Conservation (phyloP, 148 eudicot species). For the Amaranthus cruentus region DNA sequence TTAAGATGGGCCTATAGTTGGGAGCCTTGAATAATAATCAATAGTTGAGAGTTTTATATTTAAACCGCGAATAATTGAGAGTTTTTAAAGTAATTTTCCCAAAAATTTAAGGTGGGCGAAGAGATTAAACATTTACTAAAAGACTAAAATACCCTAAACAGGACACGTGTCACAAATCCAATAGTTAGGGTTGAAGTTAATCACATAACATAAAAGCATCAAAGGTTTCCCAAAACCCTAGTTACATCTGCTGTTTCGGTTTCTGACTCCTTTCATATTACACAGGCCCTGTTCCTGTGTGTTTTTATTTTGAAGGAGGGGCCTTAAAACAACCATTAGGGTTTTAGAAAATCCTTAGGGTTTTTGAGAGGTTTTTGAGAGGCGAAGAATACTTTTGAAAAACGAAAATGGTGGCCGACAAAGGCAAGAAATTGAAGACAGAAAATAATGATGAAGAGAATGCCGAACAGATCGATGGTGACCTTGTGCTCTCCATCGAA, state of each 20-base stretch:
- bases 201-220: neutral
- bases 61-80: too few species aligned
- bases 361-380: slow-evolving; percentile 14
- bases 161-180: neutral
- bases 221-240: slow-evolving; percentile 17
- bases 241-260: too few species aligned
- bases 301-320: neutral
- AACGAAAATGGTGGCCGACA: slow-evolving; percentile 56
- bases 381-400: neutral
- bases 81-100: too few species aligned
- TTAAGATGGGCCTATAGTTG: too few species aligned
- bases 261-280: slow-evolving; percentile 8
- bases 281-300: neutral
- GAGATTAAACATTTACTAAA: neutral
- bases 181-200: slow-evolving; percentile 4
- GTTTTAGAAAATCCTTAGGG: slow-evolving; percentile 34
- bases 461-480: slow-evolving; percentile 48
- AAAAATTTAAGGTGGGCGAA: too few species aligned
- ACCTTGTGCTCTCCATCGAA: slow-evolving; percentile 64
- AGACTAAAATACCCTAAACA: slow-evolving; percentile 3
- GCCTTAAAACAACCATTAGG: slow-evolving; percentile 11
- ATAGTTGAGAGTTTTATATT: too few species aligned
- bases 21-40: too few species aligned
- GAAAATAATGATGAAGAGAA: slow-evolving; percentile 55
- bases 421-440: slow-evolving; percentile 67